phyloP scores from a whole-genome alignment of 2,329 filamentous ascomycete genomes.

The Verticillium zaregamsianum region DNA sequence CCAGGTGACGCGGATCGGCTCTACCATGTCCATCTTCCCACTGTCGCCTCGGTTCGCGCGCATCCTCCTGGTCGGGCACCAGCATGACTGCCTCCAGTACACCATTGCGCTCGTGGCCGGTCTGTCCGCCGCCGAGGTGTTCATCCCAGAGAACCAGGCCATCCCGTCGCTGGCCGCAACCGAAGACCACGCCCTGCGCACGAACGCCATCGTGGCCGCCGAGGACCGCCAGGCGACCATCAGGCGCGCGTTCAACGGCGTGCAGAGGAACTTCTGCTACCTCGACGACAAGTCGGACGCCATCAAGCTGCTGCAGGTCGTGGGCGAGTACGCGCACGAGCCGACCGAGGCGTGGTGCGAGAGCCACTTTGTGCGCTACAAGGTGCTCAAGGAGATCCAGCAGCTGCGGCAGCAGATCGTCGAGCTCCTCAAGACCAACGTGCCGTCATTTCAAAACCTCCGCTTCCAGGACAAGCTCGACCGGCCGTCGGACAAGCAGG shows the following conservation, averaged over 20 bases:
- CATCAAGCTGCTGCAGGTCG: constrained; percentile 83
- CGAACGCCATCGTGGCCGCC: constrained; percentile 65
- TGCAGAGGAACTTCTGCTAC: constrained; percentile 73
- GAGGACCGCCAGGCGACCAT: constrained; percentile 66
- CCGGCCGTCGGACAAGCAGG: constrained; percentile 60
- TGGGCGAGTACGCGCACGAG: constrained; percentile 81
- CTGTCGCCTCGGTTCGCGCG: constrained; percentile 86
- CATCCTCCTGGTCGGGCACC: constrained; percentile 83
- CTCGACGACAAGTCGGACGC: constrained; percentile 83
- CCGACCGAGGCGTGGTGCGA: constrained; percentile 71
- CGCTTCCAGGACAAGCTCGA: constrained; percentile 53
- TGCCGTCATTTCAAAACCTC: constrained; percentile 59
- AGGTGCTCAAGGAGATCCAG: constrained; percentile 80
- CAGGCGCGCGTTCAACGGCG: constrained; percentile 59
- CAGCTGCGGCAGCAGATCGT: constrained; percentile 82
- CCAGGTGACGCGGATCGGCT: constrained; percentile 73
- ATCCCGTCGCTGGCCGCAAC: constrained; percentile 53
- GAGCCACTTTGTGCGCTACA: constrained; percentile 79
- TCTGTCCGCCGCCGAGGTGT: constrained; percentile 83
- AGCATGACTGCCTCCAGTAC: constrained; percentile 77
- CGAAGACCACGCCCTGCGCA: constrained; percentile 46
- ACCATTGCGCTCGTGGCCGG: constrained; percentile 86
- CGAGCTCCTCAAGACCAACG: constrained; percentile 71
- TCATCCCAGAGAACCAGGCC: constrained; percentile 76
- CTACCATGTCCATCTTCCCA: constrained; percentile 82